Evolutionary conservation across 352 stramenopile genomes (phyloP).

Genomic region (Phytophthora sansomeana): DNA sequence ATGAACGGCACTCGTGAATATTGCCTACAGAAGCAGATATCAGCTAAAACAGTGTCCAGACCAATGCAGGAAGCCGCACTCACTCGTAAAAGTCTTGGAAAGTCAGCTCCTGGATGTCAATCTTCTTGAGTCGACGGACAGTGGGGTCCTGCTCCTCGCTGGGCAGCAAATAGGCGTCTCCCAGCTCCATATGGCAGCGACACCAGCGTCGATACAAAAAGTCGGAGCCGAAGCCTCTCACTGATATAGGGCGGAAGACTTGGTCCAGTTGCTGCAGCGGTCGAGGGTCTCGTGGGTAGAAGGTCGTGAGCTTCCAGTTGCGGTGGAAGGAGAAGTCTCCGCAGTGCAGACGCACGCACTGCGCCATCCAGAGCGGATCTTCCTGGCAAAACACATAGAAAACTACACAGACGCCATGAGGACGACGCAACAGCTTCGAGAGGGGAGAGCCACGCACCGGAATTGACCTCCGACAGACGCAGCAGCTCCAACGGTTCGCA

Average conservation of each 20-base stretch:
- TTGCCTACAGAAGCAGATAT: constrained; percentile 45
- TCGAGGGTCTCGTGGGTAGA: constrained; percentile 67
- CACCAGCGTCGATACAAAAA: constrained; percentile 90
- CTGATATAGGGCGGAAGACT: constrained; percentile 31
- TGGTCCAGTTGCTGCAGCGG: constrained; percentile 33
- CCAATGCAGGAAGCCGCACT: constrained; percentile 15
- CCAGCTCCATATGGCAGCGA: constrained; percentile 80
- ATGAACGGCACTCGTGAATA: constrained; percentile 81
- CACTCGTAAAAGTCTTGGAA: constrained; percentile 82
- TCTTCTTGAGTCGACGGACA: constrained; percentile 57
- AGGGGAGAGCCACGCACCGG: constrained; percentile 43
- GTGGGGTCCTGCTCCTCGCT: constrained; percentile 52
- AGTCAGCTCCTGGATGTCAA: constrained; percentile 65
- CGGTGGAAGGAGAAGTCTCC: constrained; percentile 72
- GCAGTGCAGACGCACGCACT: constrained; percentile 74
- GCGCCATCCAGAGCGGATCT: constrained; percentile 85
- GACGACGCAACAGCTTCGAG: neutral
- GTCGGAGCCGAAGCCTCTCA: constrained; percentile 67
- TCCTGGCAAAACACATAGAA: constrained; percentile 86
- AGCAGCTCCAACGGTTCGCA: constrained; percentile 71
- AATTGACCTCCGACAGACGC: constrained; percentile 69
- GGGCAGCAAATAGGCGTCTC: constrained; percentile 54
- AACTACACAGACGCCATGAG: constrained; percentile 38
- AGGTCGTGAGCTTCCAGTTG: constrained; percentile 84
- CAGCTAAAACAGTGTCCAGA: neutral